Base-by-base conservation (phyloP, 352 stramenopile genomes). In the Phytophthora sp. region DNA sequence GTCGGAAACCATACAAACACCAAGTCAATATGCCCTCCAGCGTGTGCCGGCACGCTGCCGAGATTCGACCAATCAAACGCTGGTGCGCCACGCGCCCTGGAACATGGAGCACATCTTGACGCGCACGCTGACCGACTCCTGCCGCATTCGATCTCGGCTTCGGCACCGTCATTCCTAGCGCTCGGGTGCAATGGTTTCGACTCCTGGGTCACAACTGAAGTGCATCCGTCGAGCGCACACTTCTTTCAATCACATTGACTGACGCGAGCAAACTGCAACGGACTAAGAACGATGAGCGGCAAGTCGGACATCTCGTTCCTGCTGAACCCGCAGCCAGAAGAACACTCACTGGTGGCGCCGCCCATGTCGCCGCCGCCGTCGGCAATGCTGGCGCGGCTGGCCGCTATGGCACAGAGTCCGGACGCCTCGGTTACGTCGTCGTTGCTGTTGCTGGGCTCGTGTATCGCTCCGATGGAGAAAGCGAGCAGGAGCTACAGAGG, bases 301-400 rank as follows among this genome's bases (percentile, higher is more conserved):
- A 83, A 83, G 51, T 71, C 69, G 38, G 55, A 76, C 57, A 77
- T 83, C 44, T 67, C 72, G 24, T 80, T 83, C 60, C 66, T 83
- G 39, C 63, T 83, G 59, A 83, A 83, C 62, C 72, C 75, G 36
- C 60, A 60, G 39, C 44, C 33, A 24, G 26, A 20, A 8, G 30
- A 42, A 20, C 45, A 53, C 15, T 6, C 18, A 50, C 27, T 18
- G 45, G 15, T 41, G n/a, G 13, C 42, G 41, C 35, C 63, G 29
- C 63, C 69, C 18, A 72, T 66, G 72, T 66, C 66, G 8, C 66
- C 62, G 6, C 49, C 63, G n/a, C 35, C 4, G 60, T 47, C 18
- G 39, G 47, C 47, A 18, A 56, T 31, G 47, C 18, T 64, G 16
- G 52, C 64, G 16, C 51, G 57, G 21, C 53, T 76, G 51, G 57